Evolutionary conservation across 192 early-diverging fungal species (phyloP), one percentile per base, ranked within the genome.

Genomic region (Coemansia sp.): DNA sequence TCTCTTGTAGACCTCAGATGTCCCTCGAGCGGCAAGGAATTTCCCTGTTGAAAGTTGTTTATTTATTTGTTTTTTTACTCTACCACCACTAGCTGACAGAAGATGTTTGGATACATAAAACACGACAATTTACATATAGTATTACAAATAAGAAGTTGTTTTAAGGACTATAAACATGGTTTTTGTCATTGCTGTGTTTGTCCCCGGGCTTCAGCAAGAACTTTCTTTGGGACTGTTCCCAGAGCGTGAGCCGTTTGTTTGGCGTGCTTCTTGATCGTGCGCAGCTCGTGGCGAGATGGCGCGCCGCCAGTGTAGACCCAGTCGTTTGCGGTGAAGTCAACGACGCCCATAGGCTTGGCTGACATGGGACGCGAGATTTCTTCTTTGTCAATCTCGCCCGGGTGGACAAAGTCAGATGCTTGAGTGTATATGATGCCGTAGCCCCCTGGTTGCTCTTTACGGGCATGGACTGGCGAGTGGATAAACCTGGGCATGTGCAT

Each of bases 281-380:
- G 60, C n/a, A 74, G 18, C 59, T 80, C 77, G 23, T 64, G 11
- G 31, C 26, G 33, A n/a, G 77, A 80, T 20, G 69, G 77, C 20
- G 62, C 50, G 38, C 65, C 51, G 38, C 58, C 65, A 59, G 64
- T 67, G 37, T 50, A 55, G 9, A 80, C 69, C 51, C 57, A 65
- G 66, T 74, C 72, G 59, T 69, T 74, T 5, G 77, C 77, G 13
- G 77, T 80, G 13, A 80, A 43, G 21, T 80, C 77, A 35, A 80
- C 16, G 20, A 50, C 34, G 39, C 72, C 72, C 77, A 80, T 80
- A 18, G 62, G 65, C 35, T 46, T 36, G 1, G 71, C 68, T 0
- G 64, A 31, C 14, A 80, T 39, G 20, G 77, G 77, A 1, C 40
- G 40, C 9, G 77, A 74, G 11, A 80, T 80, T 4, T 48, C 62